Evolutionary conservation across 345 rosid species (phyloP), one percentile per base, ranked within the genome.

Genomic region (Carallia pectinifolia): DNA sequence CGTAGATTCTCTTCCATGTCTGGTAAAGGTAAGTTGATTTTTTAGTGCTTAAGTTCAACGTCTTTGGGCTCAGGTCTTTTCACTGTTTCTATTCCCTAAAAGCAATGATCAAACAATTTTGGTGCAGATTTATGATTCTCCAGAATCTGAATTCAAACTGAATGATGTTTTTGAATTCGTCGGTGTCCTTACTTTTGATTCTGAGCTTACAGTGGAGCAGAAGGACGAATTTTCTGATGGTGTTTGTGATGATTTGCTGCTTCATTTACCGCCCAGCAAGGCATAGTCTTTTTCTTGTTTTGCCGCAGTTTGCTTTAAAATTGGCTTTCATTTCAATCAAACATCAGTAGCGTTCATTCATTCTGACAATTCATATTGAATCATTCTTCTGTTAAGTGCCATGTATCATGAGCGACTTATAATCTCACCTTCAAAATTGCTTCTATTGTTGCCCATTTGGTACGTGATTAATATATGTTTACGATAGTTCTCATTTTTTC

Each of bases 151-250:
- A 17, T 64, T 90, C 78, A 92, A 90, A 81, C 87, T 92, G 71
- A 95, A 95, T 58, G 97, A 95, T 40, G 88, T 90, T 71, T 84
- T 90, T 71, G 99, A 95, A 81, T 95, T 95, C 71, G 59, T 90
- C 66, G 97, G 97, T 53, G 88, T 92, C 72, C 77, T 92, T 60
- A 82, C 91, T 55, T 80, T 84, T 47, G 91, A 89, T 77, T 72
- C 86, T n/a, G 86, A 79, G 36, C 60, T 58, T 64, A 44, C 62
- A 66, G 71, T 59, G 58, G 88, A 78, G 71, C 71, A 77, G 29
- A 47, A 65, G 61, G 88, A 79, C 74, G 95, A 80, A 37, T 53
- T 61, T 64, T 64, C 81, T 36, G 85, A 80, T 83, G 84, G 76
- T 58, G 72, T 81, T 9, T 67, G 74, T 68, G 96, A 88, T 71